A percentile compares a stretch with the other conserved stretches of the same genome.
Conservation (phyloP, 176 grass and related monocot genomes). For the Ananas comosus region DNA sequence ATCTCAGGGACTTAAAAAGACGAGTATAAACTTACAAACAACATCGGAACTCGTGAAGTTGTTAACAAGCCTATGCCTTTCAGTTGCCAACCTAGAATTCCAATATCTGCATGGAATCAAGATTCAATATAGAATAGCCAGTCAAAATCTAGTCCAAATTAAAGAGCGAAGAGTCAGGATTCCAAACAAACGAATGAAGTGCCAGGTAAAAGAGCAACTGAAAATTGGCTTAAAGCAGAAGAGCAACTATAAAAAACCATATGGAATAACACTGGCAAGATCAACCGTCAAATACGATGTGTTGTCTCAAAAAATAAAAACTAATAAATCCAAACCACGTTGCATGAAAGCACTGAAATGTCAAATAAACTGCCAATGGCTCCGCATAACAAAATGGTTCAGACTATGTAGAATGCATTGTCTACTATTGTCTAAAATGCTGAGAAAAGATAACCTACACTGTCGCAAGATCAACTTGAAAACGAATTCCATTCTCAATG, state of each 20-base stretch:
- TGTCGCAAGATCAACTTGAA: constrained; percentile 72
- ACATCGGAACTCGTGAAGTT: constrained; percentile 61
- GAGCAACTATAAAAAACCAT: background rate
- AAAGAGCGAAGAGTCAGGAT: background rate
- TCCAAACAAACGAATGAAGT: background rate
- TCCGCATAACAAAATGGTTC: background rate
- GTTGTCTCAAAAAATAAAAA: background rate
- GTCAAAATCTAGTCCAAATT: background rate
- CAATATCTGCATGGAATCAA: constrained; percentile 55
- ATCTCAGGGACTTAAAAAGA: background rate
- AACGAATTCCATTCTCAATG: constrained; percentile 63
- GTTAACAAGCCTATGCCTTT: constrained; percentile 69
- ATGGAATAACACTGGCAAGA: background rate
- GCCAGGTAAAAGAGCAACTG: background rate
- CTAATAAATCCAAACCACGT: background rate
- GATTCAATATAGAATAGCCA: background rate
- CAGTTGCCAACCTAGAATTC: constrained; percentile 84
- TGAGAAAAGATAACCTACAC: constrained; percentile 41
- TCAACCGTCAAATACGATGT: background rate
- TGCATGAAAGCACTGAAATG: background rate
- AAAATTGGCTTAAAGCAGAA: background rate
- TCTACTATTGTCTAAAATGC: background rate
- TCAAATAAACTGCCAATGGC: background rate
- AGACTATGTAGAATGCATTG: background rate
- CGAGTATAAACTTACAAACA: constrained; percentile 55